Evolutionary conservation across 164 flowering plant genomes (phyloP).

Genomic region (Dillenia suffruticosa): DNA sequence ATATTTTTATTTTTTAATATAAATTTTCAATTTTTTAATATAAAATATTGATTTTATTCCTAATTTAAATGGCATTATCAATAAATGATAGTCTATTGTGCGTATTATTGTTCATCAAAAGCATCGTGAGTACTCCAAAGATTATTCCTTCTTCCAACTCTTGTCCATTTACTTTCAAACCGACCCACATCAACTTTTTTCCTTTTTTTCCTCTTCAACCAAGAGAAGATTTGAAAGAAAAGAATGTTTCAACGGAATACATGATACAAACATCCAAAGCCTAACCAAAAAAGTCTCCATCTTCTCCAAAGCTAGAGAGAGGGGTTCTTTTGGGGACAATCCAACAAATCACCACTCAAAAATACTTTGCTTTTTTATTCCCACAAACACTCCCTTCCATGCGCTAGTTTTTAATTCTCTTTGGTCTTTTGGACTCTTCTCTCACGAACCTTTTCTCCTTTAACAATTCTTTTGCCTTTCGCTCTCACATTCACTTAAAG

Average conservation of each 20-base stretch:
- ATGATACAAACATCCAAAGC: background rate
- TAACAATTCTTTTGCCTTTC: conserved; percentile 24
- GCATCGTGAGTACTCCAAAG: conserved; percentile 28
- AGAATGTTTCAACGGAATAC: conserved; percentile 3
- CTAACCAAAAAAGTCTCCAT: conserved; percentile 22
- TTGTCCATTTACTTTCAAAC: conserved; percentile 27
- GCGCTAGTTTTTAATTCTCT: conserved; percentile 27
- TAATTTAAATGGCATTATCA: too few relatives aligned
- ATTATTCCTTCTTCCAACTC: conserved; percentile 27
- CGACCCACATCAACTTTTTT: conserved; percentile 5
- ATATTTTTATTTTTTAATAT: too few relatives aligned
- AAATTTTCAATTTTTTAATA: too few relatives aligned
- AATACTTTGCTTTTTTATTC: conserved; percentile 29
- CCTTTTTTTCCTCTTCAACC: conserved; percentile 7
- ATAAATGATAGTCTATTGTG: background rate
- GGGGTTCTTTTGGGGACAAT: conserved; percentile 22
- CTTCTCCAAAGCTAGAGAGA: conserved; percentile 35
- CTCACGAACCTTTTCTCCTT: conserved; percentile 22
- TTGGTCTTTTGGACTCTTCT: conserved; percentile 32
- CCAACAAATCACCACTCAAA: conserved; percentile 33
- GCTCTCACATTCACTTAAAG: background rate
- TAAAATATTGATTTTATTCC: too few relatives aligned
- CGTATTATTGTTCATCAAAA: conserved; percentile 21
- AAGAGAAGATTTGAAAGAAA: background rate
- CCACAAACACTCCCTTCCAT: conserved; percentile 49